phyloP scores from a whole-genome alignment of 2,329 filamentous ascomycete genomes.

The Microcyclosporella mali region DNA sequence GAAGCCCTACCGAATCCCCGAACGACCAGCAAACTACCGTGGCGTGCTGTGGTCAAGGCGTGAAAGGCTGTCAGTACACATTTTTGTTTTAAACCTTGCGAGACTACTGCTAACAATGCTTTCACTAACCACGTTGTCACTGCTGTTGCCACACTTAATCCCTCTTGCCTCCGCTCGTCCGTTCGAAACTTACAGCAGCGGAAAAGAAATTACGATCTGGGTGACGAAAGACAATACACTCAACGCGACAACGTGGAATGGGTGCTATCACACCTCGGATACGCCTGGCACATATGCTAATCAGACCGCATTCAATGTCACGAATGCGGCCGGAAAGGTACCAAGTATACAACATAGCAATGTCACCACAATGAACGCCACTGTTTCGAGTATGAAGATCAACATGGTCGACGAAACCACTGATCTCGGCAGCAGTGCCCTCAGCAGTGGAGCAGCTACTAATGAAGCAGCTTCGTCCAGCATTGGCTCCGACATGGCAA shows the following conservation, averaged over 20 bases:
- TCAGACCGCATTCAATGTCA: not conserved
- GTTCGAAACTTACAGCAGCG: constrained; percentile 1
- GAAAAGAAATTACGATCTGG: constrained; percentile 5
- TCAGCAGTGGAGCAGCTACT: not conserved
- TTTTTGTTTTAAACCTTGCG: not conserved
- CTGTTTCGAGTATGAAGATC: not conserved
- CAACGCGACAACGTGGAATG: constrained; percentile 15
- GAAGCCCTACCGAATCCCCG: no score
- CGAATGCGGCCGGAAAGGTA: not conserved
- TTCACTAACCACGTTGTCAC: not conserved
- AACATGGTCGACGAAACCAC: not conserved
- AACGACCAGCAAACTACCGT: no score
- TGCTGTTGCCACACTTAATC: not conserved
- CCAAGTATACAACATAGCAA: not conserved
- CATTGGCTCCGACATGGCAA: not conserved
- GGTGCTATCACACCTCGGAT: no score
- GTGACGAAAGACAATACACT: constrained; percentile 17
- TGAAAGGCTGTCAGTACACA: constrained; percentile 1
- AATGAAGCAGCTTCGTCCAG: not conserved
- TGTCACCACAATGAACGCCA: not conserved
- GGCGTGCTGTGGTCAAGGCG: not conserved
- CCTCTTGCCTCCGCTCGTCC: constrained; percentile 3
- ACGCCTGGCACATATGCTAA: not conserved
- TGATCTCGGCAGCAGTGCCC: not conserved
- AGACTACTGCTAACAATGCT: constrained; percentile 5